Base-by-base conservation (phyloP, 768 basidiomycete species). In the Myochromella boudieri region DNA sequence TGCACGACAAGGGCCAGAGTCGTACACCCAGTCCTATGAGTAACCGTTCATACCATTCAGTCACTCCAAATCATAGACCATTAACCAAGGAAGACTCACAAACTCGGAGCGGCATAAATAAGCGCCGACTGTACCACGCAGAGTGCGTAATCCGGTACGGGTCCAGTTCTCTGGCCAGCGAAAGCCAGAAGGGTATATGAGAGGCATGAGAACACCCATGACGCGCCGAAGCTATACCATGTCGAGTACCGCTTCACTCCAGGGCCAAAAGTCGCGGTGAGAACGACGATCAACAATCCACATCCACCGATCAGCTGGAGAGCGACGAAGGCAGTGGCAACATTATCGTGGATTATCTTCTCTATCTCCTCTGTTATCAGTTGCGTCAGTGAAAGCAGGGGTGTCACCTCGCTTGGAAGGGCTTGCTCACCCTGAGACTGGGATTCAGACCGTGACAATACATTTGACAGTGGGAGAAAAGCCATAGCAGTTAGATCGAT, bases 101-200 rank as follows among this genome's bases (percentile, higher is more conserved):
- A 45, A 21, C 49, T 48, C 15, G 68, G 66, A 11, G 64, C 65
- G 2, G 63, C 57, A 44, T 69, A 68, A 28, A 69, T 64, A 12
- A 57, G 49, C 9, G 61, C 65, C 9, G 56, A 54, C 39, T 68
- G 68, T 17, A 59, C 44, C 10, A 63, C 47, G 31, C 68, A 68
- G 11, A 61, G 38, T 1, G 54, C 57, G 32, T 51, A 53, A 40
- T 50, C 17, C 12, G 63, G 63, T n/a, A 20, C 34, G 3, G 58
- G 54, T 3, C 58, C 55, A 34, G 51, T 48, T 50, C 65, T 62
- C 45, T 69, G 64, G 6, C 66, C 66, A 36, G 62, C 53, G 40
- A 67, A 46, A 46, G 62, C 57, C 24, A 65, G 53, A 26, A 68
- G 53, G n/a, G 61, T 60, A 36, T 67, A 69, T 10, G 61, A 66